Percentiles rank a stretch among this genome's conserved stretches.
phyloP scores from a whole-genome alignment of 805 yeast species.

The Ogataea philodendri region DNA sequence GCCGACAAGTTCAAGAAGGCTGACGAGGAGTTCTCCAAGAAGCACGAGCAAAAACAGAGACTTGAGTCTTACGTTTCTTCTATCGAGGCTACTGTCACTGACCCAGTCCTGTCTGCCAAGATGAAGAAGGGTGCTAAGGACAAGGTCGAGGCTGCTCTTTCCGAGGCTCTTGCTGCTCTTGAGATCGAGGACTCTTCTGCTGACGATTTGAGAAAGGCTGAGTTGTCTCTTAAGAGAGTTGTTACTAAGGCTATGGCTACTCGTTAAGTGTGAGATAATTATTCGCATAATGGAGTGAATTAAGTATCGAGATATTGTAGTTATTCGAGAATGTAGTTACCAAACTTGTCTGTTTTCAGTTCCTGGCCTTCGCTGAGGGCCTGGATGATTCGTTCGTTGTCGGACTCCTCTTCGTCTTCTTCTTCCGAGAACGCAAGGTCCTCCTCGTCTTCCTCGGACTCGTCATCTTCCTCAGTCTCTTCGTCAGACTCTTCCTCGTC shows the following conservation, averaged over 20 bases:
- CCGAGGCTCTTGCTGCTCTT: slow-evolving; percentile 97
- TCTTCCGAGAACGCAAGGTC: slow-evolving; percentile 37
- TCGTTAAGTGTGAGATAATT: slow-evolving; percentile 57
- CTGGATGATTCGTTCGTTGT: slow-evolving; percentile 56
- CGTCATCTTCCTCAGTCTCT: slow-evolving; percentile 37
- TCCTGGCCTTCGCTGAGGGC: slow-evolving; percentile 65
- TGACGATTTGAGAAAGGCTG: slow-evolving; percentile 99
- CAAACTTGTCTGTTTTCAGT: slow-evolving; percentile 78
- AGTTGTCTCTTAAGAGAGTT: slow-evolving; percentile 97
- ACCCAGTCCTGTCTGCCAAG: slow-evolving; percentile 97
- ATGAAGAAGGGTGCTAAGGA: slow-evolving; percentile 96
- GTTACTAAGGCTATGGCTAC: slow-evolving; percentile 99
- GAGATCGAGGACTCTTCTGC: slow-evolving; percentile 95
- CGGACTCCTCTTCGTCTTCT: slow-evolving; percentile 34
- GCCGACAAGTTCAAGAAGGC: slow-evolving; percentile 99
- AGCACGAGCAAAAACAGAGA: slow-evolving; percentile 98
- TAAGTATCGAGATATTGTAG: slow-evolving; percentile 5
- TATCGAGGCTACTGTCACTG: slow-evolving; percentile 93
- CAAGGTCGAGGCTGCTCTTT: slow-evolving; percentile 95
- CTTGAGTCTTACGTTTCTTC: slow-evolving; percentile 97
- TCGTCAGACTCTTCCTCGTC: slow-evolving; percentile 32
- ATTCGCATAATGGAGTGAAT: slow-evolving; percentile 20
- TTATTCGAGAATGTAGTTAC: slow-evolving; percentile 70
- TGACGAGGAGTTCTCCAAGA: slow-evolving; percentile 98
- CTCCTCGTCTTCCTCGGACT: slow-evolving; percentile 37